phyloP scores from a whole-genome alignment of 345 rosid species.

The Hibiscus trionum region DNA sequence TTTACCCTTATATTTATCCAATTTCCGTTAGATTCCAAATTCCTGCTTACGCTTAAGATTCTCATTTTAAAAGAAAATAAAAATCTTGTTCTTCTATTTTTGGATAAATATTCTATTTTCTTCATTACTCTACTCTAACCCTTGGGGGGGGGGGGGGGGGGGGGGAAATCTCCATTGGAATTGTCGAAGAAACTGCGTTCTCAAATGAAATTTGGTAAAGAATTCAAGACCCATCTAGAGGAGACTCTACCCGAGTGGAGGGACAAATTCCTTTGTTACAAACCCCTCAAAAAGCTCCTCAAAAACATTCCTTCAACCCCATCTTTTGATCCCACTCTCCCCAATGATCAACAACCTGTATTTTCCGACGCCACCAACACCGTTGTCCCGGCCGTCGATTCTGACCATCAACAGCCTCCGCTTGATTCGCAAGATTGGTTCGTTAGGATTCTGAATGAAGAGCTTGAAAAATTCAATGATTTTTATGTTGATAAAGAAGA shows the following conservation, averaged over 20 bases:
- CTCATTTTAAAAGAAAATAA: not conserved
- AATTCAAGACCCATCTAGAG: constrained; percentile 79
- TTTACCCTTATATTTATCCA: not conserved
- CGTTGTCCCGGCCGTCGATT: not conserved
- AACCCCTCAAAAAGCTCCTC: constrained; percentile 81
- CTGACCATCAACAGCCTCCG: constrained; percentile 18
- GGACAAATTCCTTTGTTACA: constrained; percentile 91
- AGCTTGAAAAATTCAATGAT: constrained; percentile 88
- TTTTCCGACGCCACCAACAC: constrained; percentile 15
- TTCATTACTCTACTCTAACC: not conserved
- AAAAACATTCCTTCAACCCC: constrained; percentile 42
- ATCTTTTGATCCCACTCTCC: constrained; percentile 9
- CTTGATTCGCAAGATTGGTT: constrained; percentile 56
- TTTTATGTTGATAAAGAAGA: constrained; percentile 88
- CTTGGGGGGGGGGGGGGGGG: no score
- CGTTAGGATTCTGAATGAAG: constrained; percentile 66
- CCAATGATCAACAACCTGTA: not conserved
- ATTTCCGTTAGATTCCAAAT: constrained; percentile 21
- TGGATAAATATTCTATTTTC: constrained; percentile 3
- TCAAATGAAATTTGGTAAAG: constrained; percentile 85
- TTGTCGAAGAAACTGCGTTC: not conserved
- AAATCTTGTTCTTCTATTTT: not conserved
- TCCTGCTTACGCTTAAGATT: constrained; percentile 4
- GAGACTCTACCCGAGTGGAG: constrained; percentile 93
- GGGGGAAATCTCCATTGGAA: not conserved